Conservation (phyloP, 169 alveolate species). For the Plasmodium chabaudi region DNA sequence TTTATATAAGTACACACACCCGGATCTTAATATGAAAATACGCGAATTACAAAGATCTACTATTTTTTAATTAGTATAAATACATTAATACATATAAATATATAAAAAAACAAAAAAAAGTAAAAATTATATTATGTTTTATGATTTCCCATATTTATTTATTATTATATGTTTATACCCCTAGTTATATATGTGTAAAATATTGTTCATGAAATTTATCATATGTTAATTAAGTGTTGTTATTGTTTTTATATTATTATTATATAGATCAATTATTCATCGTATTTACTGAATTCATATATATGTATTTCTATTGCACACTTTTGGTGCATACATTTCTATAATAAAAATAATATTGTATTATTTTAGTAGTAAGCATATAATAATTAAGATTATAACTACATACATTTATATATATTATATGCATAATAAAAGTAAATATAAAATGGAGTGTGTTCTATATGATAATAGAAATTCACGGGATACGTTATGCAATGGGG, state of each 20-base stretch:
- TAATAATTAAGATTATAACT: neutral
- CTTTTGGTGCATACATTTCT: constrained; percentile 1
- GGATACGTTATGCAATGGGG: constrained; percentile 15
- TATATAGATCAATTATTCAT: constrained; percentile 15
- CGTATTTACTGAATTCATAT: neutral
- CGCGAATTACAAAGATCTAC: constrained; percentile 21
- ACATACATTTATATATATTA: constrained; percentile 9
- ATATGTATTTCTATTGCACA: constrained; percentile 16
- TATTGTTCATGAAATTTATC: constrained; percentile 9
- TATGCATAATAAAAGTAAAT: neutral
- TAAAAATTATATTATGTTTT: constrained; percentile 8
- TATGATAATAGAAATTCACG: constrained; percentile 28
- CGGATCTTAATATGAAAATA: neutral
- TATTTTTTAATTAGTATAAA: constrained; percentile 18
- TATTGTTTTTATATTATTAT: constrained; percentile 17
- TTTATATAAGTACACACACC: constrained; percentile 29
- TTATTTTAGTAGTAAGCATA: constrained; percentile 8
- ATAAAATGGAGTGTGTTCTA: constrained; percentile 63
- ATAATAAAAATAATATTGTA: constrained; percentile 6
- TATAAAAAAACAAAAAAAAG: constrained; percentile 10
- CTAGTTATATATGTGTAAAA: constrained; percentile 17
- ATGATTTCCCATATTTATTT: too few species aligned
- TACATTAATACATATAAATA: neutral
- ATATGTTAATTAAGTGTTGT: constrained; percentile 1
- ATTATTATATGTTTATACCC: neutral